A percentile compares a stretch with the other conserved stretches of the same genome.
Evolutionary conservation across 2,329 filamentous ascomycete species (phyloP).

Genomic region (Trichophyton mentagrophytes): DNA sequence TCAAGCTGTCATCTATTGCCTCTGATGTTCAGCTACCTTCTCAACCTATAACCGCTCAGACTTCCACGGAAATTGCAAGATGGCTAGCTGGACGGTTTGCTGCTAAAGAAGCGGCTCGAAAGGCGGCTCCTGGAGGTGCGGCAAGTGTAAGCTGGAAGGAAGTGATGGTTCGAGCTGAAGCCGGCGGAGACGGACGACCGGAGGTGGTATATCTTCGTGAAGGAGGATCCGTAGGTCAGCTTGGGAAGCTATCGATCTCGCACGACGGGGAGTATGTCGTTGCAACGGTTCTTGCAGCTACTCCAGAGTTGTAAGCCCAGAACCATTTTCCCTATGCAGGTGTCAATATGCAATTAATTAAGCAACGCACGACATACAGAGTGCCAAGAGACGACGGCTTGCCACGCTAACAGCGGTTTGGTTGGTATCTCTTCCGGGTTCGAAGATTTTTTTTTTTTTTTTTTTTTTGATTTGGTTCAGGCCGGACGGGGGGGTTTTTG

Average conservation of each 20-base stretch:
- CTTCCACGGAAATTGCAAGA: constrained; percentile 24
- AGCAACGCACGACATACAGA: too few species aligned
- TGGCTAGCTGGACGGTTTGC: constrained; percentile 47
- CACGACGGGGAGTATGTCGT: constrained; percentile 73
- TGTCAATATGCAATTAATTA: too few species aligned
- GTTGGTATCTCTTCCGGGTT: too few species aligned
- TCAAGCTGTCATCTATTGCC: constrained; percentile 11
- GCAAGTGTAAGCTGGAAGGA: constrained; percentile 49
- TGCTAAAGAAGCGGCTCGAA: constrained; percentile 58
- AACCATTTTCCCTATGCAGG: constrained; percentile 4
- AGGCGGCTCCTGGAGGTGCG: constrained; percentile 48
- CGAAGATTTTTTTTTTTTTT: too few species aligned
- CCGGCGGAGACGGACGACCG: constrained; percentile 20
- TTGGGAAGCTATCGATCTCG: constrained; percentile 65
- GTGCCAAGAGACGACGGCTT: too few species aligned
- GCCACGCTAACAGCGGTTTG: too few species aligned
- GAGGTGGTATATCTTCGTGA: constrained; percentile 28
- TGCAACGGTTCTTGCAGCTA: constrained; percentile 49
- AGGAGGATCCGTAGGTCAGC: constrained; percentile 31
- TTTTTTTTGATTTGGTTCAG: too few species aligned
- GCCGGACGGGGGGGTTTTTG: too few species aligned
- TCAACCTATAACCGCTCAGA: constrained; percentile 18
- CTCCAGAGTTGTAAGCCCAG: constrained; percentile 40
- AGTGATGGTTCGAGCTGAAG: constrained; percentile 35
- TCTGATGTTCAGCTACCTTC: constrained; percentile 6